A percentile compares a stretch with the other conserved stretches of the same genome.
Conservation (phyloP, 345 rosid species). For the Cochlearia excelsa region DNA sequence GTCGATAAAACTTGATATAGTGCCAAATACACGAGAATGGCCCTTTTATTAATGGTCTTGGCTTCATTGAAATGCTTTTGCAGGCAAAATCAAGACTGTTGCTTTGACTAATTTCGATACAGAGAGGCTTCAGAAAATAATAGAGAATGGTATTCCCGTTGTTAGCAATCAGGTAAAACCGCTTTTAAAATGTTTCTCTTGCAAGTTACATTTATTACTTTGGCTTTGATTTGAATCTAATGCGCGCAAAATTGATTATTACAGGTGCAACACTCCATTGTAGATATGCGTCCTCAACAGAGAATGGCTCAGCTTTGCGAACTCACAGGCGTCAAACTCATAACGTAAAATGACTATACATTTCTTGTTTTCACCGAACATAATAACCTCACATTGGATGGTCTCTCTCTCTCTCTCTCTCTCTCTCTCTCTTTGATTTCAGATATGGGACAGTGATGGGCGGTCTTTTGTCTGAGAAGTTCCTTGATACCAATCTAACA, state of each 20-base stretch:
- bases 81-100: conserved; percentile 89
- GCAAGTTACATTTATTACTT: not conserved
- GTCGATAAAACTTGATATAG: too few relatives aligned
- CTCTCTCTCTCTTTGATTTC: conserved; percentile 22
- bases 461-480: conserved; percentile 89
- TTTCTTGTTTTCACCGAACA: not conserved
- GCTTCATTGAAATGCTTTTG: conserved; percentile 19
- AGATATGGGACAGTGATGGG: conserved; percentile 98
- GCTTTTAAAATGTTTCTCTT: not conserved
- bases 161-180: conserved; percentile 87
- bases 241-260: conserved; percentile 3
- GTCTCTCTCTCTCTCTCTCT: not conserved
- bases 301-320: conserved; percentile 94
- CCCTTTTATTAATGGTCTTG: conserved; percentile 18
- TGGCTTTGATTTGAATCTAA: conserved; percentile 18
- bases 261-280: conserved; percentile 94
- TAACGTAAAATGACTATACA: conserved; percentile 53
- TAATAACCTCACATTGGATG: conserved; percentile 1
- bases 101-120: conserved; percentile 97
- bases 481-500: conserved; percentile 74
- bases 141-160: conserved; percentile 83
- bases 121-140: conserved; percentile 71
- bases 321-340: conserved; percentile 87
- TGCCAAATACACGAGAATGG: too few relatives aligned
- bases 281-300: conserved; percentile 95